A percentile compares a stretch with the other conserved stretches of the same genome.
These are phyloP conservation scores for Epithemia pelagica DNA, from an alignment of 108 stramenopile genomes.

Conservation along the genomic window DNA sequence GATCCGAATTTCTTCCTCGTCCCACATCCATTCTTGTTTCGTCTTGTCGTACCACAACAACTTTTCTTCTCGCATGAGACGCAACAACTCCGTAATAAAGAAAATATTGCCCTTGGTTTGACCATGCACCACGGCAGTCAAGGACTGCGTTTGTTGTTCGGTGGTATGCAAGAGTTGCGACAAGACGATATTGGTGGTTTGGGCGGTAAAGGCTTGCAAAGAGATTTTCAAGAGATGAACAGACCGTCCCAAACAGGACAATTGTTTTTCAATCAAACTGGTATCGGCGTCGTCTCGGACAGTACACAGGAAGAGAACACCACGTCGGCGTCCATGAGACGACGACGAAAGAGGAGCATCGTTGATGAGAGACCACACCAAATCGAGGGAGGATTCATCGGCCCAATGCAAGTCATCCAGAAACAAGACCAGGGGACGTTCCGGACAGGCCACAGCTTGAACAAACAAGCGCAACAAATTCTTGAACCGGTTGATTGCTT, in stretches of 20 bases:
- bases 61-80: background rate
- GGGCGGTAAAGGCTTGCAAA: no score
- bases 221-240: no score
- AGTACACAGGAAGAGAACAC: no score
- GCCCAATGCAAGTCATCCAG: slow-evolving; percentile 43
- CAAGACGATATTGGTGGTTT: no score
- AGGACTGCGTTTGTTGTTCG: background rate
- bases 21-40: slow-evolving; percentile 16
- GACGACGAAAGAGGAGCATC: no score
- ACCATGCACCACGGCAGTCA: background rate
- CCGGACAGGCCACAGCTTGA: slow-evolving; percentile 15
- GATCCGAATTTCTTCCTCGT: slow-evolving; percentile 26
- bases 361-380: slow-evolving; percentile 7
- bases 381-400: slow-evolving; percentile 7
- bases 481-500: slow-evolving; percentile 13
- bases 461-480: slow-evolving; percentile 18
- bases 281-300: no score
- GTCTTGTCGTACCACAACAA: background rate
- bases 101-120: slow-evolving; percentile 16
- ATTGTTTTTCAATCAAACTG: no score
- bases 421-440: slow-evolving; percentile 29
- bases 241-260: no score
- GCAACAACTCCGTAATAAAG: slow-evolving; percentile 9
- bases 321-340: no score
- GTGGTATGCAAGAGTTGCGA: no score